Evolutionary conservation across 805 yeast genomes (phyloP).

Genomic region (Pichia occidentalis): DNA sequence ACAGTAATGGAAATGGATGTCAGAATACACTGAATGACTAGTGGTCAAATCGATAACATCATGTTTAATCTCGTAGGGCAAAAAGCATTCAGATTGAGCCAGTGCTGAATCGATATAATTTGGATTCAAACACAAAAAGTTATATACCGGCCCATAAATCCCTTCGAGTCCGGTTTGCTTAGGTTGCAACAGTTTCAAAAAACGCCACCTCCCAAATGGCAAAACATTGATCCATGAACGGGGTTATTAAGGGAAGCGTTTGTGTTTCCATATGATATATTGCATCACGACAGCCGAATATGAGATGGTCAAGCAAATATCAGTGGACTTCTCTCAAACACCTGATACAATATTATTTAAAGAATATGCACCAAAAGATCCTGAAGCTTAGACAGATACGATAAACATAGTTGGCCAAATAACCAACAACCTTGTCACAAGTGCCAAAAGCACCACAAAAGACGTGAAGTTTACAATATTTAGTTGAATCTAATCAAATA

Average conservation of each 20-base stretch:
- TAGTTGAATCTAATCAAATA: constrained; percentile 33
- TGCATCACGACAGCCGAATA: constrained; percentile 32
- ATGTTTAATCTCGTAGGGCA: constrained; percentile 40
- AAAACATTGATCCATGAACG: constrained; percentile 44
- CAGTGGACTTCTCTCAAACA: constrained; percentile 33
- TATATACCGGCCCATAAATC: constrained; percentile 59
- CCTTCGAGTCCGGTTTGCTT: constrained; percentile 37
- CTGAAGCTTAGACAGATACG: constrained; percentile 36
- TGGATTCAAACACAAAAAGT: too few relatives aligned
- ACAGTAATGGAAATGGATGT: constrained; percentile 55
- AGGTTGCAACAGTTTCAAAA: constrained; percentile 36
- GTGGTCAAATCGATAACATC: constrained; percentile 36
- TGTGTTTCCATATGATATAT: constrained; percentile 26
- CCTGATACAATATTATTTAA: constrained; percentile 42
- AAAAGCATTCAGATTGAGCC: too few relatives aligned
- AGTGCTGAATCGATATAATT: too few relatives aligned
- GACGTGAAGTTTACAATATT: constrained; percentile 41
- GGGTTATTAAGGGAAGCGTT: constrained; percentile 39
- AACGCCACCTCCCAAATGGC: constrained; percentile 37
- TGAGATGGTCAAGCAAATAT: constrained; percentile 51
- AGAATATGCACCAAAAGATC: constrained; percentile 34
- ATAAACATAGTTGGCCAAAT: constrained; percentile 37
- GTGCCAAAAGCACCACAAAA: constrained; percentile 37
- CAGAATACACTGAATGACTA: constrained; percentile 41
- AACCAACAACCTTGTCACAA: constrained; percentile 64